Percentiles rank a stretch among this genome's conserved stretches.
Evolutionary conservation across 129 eudicot genomes (phyloP).

Genomic region (Tanacetum coccineum): DNA sequence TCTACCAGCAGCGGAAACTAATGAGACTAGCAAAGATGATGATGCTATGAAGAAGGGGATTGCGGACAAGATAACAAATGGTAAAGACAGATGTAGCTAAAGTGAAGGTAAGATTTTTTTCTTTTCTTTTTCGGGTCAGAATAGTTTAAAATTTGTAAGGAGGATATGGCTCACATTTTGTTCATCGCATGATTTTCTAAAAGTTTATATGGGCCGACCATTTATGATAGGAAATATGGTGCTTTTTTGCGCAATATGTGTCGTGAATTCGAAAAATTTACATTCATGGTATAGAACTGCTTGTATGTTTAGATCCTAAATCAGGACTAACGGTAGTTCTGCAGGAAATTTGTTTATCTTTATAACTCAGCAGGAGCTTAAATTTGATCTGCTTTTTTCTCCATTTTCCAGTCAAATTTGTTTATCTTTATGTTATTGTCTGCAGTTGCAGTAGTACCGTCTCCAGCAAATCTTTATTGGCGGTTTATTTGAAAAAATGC

Average conservation of each 20-base stretch:
- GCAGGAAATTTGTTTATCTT: not conserved
- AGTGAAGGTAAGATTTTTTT: slow-evolving; percentile 28
- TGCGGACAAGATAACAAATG: not conserved
- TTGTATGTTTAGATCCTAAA: slow-evolving; percentile 21
- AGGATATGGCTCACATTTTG: slow-evolving; percentile 22
- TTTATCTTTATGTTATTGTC: not conserved
- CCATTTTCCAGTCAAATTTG: not conserved
- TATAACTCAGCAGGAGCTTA: not conserved
- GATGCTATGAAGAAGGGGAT: slow-evolving; percentile 4
- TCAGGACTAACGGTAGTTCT: slow-evolving; percentile 28
- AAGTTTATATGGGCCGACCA: slow-evolving; percentile 25
- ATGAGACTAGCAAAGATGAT: slow-evolving; percentile 4
- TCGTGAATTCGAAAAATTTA: slow-evolving; percentile 15
- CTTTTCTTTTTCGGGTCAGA: slow-evolving; percentile 9
- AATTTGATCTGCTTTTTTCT: not conserved
- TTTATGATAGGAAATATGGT: slow-evolving; percentile 6
- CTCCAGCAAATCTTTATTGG: not conserved
- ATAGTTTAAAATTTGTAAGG: slow-evolving; percentile 26
- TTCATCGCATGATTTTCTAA: slow-evolving; percentile 15
- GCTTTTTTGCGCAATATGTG: slow-evolving; percentile 17
- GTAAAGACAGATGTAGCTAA: not conserved
- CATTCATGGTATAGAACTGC: slow-evolving; percentile 25
- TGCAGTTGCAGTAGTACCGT: not conserved
- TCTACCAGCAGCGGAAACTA: slow-evolving; percentile 34
- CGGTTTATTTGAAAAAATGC: not conserved